Evolutionary conservation across 2,329 filamentous ascomycete genomes (phyloP).

Genomic region (Chaetomiaceae sp.): DNA sequence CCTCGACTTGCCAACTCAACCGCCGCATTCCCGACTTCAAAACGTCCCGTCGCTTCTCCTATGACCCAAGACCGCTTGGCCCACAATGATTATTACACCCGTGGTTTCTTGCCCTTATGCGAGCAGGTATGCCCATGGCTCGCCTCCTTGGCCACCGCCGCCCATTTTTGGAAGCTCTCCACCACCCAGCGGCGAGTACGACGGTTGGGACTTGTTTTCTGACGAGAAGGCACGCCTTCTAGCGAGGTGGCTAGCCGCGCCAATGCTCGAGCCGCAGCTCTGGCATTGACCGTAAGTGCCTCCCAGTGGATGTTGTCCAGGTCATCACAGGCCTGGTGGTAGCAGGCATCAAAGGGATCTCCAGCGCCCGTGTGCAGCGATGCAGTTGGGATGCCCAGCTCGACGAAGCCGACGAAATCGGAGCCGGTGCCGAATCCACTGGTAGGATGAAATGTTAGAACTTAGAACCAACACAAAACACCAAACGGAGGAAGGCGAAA

Average conservation of each 20-base stretch:
- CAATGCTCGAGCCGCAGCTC: constrained; percentile 48
- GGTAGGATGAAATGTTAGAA: constrained; percentile 37
- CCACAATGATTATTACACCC: constrained; percentile 14
- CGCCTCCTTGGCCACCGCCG: constrained; percentile 17
- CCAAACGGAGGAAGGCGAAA: no score
- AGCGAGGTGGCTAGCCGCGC: constrained; percentile 29
- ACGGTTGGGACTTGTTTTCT: constrained; percentile 17
- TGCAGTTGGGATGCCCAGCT: constrained; percentile 51
- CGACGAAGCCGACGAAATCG: constrained; percentile 58
- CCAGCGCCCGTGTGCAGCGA: constrained; percentile 60
- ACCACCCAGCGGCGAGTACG: constrained; percentile 19
- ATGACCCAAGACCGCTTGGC: no score
- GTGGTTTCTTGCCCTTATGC: constrained; percentile 18
- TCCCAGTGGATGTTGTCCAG: constrained; percentile 37
- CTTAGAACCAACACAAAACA: constrained; percentile 33
- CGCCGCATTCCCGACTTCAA: no score
- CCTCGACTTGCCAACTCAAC: no score
- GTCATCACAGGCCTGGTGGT: constrained; percentile 39
- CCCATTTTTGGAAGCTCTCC: constrained; percentile 22
- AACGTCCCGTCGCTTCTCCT: no score
- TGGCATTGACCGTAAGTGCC: constrained; percentile 33
- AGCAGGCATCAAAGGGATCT: constrained; percentile 30
- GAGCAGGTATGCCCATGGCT: constrained; percentile 21
- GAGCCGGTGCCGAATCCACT: constrained; percentile 54
- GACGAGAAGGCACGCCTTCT: constrained; percentile 24